Percentiles rank a stretch among this genome's conserved stretches.
Evolutionary conservation across 2,329 filamentous ascomycete species (phyloP).

Genomic region (Coccinonectria pachysandricola): DNA sequence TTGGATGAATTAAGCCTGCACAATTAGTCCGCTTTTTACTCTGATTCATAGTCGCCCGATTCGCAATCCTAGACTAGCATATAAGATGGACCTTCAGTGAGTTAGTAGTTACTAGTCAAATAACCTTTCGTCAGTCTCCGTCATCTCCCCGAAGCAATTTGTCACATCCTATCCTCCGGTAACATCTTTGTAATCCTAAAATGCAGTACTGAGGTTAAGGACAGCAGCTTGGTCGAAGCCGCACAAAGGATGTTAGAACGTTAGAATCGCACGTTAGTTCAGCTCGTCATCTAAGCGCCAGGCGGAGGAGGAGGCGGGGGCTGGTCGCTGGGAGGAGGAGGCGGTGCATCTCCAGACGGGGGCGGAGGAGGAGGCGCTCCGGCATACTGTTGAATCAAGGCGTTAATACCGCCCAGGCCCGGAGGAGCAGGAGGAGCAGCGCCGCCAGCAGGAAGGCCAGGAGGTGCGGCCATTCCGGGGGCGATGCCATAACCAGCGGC

Average conservation of each 20-base stretch:
- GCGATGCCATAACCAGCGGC: slow-evolving; percentile 38
- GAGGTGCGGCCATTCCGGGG: slow-evolving; percentile 30
- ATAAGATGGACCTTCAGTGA: too few relatives aligned
- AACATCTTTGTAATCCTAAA: too few relatives aligned
- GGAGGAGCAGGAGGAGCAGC: slow-evolving; percentile 44
- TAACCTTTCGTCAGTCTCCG: too few relatives aligned
- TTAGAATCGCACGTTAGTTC: too few relatives aligned
- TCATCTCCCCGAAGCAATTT: too few relatives aligned
- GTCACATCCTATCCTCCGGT: too few relatives aligned
- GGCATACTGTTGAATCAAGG: slow-evolving; percentile 57
- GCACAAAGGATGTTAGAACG: too few relatives aligned
- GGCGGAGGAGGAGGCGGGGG: slow-evolving; percentile 55
- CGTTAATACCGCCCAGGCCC: slow-evolving; percentile 48
- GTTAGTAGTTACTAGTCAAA: too few relatives aligned
- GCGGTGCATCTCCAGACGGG: slow-evolving; percentile 44
- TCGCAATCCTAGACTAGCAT: too few relatives aligned
- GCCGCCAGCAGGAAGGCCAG: slow-evolving; percentile 31
- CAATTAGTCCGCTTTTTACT: slow-evolving; percentile 15
- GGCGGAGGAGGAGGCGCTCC: slow-evolving; percentile 48
- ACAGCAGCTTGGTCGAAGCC: too few relatives aligned
- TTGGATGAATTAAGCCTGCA: slow-evolving; percentile 18
- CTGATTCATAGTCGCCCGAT: slow-evolving; percentile 3
- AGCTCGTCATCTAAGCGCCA: slow-evolving; percentile 31
- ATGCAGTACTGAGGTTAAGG: too few relatives aligned
- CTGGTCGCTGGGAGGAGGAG: slow-evolving; percentile 53